Conservation (phyloP, 306 rosid species). For the Cicer pinnatifidum region DNA sequence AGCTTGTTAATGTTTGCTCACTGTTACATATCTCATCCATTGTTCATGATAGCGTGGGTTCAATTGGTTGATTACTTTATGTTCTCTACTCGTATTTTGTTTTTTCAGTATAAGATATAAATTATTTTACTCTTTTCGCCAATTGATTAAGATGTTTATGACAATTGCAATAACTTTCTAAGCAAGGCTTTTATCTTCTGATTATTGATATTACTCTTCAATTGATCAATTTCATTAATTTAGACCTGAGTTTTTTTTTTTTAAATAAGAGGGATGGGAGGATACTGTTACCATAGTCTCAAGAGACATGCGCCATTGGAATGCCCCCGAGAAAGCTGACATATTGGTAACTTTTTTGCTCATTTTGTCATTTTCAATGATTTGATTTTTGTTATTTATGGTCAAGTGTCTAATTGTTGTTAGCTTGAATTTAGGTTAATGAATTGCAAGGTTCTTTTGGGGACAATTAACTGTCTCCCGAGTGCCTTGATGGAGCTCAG, state of each 20-base stretch:
- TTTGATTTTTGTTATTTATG: slow-evolving; percentile 19
- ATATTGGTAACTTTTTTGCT: slow-evolving; percentile 66
- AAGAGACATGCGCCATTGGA: slow-evolving; percentile 89
- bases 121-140: slow-evolving; percentile 5
- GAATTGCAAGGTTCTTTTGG: slow-evolving; percentile 97
- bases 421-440: slow-evolving; percentile 68
- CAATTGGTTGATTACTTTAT: not conserved
- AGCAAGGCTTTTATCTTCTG: not conserved
- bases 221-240: not conserved
- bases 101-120: not conserved
- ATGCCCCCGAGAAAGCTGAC: slow-evolving; percentile 89
- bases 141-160: not conserved
- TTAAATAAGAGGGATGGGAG: slow-evolving; percentile 93
- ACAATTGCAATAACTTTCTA: not conserved
- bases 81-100: not conserved
- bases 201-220: not conserved
- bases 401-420: slow-evolving; percentile 26
- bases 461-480: slow-evolving; percentile 93
- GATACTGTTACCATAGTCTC: slow-evolving; percentile 72
- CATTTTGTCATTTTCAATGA: not conserved
- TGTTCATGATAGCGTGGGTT: not conserved
- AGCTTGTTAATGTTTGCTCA: not conserved
- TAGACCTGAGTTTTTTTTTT: slow-evolving; percentile 18
- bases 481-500: slow-evolving; percentile 99
- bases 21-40: not conserved